Evolutionary conservation across 257 asterid species (phyloP), one percentile per base, ranked within the genome.

Genomic region (Solanum boliviense): DNA sequence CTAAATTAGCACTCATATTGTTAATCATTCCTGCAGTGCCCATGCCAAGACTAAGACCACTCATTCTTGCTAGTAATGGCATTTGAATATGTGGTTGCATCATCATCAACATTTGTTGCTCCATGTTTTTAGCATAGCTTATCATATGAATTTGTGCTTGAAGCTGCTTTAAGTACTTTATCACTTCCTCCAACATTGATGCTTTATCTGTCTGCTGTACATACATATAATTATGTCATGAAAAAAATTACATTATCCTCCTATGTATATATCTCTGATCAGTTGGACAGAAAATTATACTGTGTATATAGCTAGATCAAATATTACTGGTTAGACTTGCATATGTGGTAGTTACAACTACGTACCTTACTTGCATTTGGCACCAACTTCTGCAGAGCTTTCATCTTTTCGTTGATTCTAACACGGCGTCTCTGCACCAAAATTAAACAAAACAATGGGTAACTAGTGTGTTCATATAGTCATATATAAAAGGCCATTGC

Each of bases 171-270:
- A 94, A 52, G 92, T 94, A 92, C 23, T 91, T 92, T 9, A 95
- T 95, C 87, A 94, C 98, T 85, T 94, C 98, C 75, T 95, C 97
- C 25, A 95, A 86, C 97, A 95, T 95, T 9, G 98, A 95, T 39
- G 97, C 98, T 87, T 95, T 95, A 78, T 95, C 95, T 0, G 94
- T 94, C 98, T 95, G 91, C 98, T 95, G 91, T 82, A 71, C 12
- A 20, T 39, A 58, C 13, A 73, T 73, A 5, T 7, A 78, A 25
- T 78, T 78, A 13, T 41, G 15, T 78, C 52, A 25, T 78, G 8
- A 32, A 8, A 83, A 83, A 56, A 25, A 83, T 52, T 83, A 12
- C 2, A n/a, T 13, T 12, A 25, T 25, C 34, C 21, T 36, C 25
- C 65, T 56, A 56, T 56, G 4, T 13, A 48, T 46, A 46, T 48